Evolutionary conservation across 2,329 filamentous ascomycete genomes (phyloP), one percentile per base, ranked within the genome.

Genomic region (Pseudogymnoascus destructans): DNA sequence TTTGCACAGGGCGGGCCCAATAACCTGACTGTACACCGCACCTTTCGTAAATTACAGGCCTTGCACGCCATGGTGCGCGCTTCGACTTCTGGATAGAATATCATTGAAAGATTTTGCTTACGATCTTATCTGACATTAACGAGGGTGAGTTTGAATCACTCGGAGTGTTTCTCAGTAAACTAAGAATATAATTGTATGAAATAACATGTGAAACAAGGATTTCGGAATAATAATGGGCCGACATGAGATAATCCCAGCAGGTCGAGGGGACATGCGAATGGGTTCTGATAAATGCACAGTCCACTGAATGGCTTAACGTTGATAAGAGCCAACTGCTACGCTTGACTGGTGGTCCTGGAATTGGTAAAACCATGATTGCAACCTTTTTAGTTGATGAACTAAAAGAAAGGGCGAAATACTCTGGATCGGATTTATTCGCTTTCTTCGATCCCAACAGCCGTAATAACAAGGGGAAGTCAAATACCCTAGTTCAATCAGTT

Each of bases 301-400:
- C 23, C 19, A 23, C 38, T 42, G 19, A 23, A 23, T 57, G 55
- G 55, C 17, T 40, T 23, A 21, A 35, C 10, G 17, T 5, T n/a
- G 35, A 46, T 27, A 55, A 25, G 17, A 27, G 30, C 3, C 36
- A 32, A 19, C n/a, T 58, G 5, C 23, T 58, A 32, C 57, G 38
- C 8, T 19, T 58, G 9, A 55, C 42, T 58, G 57, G 57, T 11
- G 38, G 21, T 15, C 36, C 57, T 3, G 57, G 57, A 54, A 58
- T 58, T 55, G 57, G 57, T 2, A 58, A 58, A 33, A 33, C 57
- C 10, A 58, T 58, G 57, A 55, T 58, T 19, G 15, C 57, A 3
- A 55, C 23, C 19, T 58, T 58, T 19, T 30, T 58, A 19, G 57
- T 30, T 13, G 57, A 58, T 5, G 40, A 58, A 25, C n/a, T 58